phyloP scores from a whole-genome alignment of 495 filamentous ascomycete species.

The Lasiosphaeria hispida region DNA sequence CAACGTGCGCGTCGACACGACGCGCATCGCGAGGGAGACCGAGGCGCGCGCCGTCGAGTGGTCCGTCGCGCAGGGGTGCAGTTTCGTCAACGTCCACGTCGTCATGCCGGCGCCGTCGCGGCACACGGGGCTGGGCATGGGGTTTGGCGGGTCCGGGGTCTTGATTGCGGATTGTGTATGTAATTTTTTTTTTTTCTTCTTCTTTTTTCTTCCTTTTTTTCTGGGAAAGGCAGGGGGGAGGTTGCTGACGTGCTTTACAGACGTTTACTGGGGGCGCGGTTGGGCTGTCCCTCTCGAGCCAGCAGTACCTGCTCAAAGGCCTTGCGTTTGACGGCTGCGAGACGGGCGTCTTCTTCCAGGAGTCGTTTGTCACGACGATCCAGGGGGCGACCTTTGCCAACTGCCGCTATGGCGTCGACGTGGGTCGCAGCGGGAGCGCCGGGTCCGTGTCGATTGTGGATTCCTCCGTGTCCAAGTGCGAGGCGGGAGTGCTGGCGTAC shows the following conservation, averaged over 20 bases:
- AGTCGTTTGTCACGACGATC: slow-evolving; percentile 21
- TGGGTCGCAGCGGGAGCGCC: slow-evolving; percentile 37
- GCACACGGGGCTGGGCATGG: slow-evolving; percentile 42
- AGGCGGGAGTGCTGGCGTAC: slow-evolving; percentile 40
- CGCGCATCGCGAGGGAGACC: slow-evolving; percentile 39
- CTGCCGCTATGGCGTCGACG: slow-evolving; percentile 56
- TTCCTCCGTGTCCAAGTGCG: slow-evolving; percentile 46
- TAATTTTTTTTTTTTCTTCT: slow-evolving; percentile 6
- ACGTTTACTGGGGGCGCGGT: slow-evolving; percentile 48
- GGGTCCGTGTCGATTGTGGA: slow-evolving; percentile 53
- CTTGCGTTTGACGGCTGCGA: slow-evolving; percentile 42
- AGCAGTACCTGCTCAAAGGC: slow-evolving; percentile 54
- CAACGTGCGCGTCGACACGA: slow-evolving; percentile 71
- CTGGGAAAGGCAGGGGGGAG: not conserved
- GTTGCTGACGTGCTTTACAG: slow-evolving; percentile 21
- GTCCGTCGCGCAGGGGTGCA: slow-evolving; percentile 63
- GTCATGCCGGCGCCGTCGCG: slow-evolving; percentile 50
- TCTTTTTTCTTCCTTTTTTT: too few species aligned
- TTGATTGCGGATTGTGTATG: slow-evolving; percentile 51
- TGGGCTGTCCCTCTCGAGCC: slow-evolving; percentile 47
- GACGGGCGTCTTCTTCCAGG: slow-evolving; percentile 22
- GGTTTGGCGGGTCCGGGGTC: slow-evolving; percentile 37
- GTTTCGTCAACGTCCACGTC: slow-evolving; percentile 63
- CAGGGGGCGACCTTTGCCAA: slow-evolving; percentile 45
- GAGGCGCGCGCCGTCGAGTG: slow-evolving; percentile 55